A percentile compares a stretch with the other conserved stretches of the same genome.
These are phyloP conservation scores for Vicia faba DNA, from an alignment of 306 rosid species.

Conservation along the genomic window DNA sequence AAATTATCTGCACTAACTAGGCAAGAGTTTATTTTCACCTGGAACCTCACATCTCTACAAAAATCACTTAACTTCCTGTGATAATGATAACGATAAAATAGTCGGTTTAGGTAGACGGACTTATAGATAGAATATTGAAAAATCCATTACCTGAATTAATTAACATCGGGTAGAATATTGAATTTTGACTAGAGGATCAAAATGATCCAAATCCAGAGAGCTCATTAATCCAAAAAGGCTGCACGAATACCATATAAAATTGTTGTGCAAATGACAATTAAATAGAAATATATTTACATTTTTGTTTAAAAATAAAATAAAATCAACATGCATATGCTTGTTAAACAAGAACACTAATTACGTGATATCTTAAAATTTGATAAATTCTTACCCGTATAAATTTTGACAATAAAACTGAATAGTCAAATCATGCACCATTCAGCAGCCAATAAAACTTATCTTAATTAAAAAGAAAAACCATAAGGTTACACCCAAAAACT, in stretches of 20 bases:
- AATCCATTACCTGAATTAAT: too few relatives aligned
- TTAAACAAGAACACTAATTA: not conserved
- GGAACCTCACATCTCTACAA: constrained; percentile 1
- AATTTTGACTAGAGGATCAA: too few relatives aligned
- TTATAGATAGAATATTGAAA: too few relatives aligned
- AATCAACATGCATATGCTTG: not conserved
- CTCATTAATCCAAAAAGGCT: too few relatives aligned
- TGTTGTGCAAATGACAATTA: too few relatives aligned
- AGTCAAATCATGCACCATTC: constrained; percentile 5
- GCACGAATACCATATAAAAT: too few relatives aligned
- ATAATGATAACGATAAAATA: too few relatives aligned
- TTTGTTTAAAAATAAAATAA: not conserved
- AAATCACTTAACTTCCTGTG: not conserved
- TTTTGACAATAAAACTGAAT: constrained; percentile 10
- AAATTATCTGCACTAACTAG: constrained; percentile 1
- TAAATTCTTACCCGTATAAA: not conserved
- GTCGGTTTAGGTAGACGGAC: too few relatives aligned
- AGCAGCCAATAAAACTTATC: not conserved
- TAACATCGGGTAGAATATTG: too few relatives aligned
- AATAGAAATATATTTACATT: too few relatives aligned
- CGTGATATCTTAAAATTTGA: constrained; percentile 30
- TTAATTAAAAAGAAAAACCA: too few relatives aligned
- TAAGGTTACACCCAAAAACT: not conserved
- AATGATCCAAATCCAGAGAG: too few relatives aligned
- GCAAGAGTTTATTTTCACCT: constrained; percentile 7